Base-by-base conservation (phyloP, 805 yeast species). In the Spathaspora sp. region DNA sequence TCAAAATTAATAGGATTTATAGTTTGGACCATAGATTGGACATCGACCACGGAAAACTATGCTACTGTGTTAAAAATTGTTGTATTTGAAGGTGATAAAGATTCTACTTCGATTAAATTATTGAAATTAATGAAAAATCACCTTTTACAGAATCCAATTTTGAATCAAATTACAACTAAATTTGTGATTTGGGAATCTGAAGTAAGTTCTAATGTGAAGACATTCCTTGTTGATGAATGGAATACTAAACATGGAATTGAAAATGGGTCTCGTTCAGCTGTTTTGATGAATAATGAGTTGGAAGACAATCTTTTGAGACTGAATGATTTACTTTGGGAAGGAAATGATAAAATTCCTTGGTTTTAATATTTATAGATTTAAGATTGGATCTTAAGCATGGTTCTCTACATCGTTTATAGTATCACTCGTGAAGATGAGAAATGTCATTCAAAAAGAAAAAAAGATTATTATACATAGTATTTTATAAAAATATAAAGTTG, bases 321-420 rank as follows among this genome's bases (percentile, higher is more conserved):
- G 5, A 71, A 72, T 2, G 54, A 64, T 1, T 50, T 72, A 19
- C 55, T 72, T 10, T 74, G 79, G 79, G 78, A 70, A 51, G 67
- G 67, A 46, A 74, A 74, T 55, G 69, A 62, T 49, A 74, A 74
- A 56, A 57, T 74, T 40, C 70, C 77, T 9, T 74, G 79, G 79
- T 73, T 73, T 54, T 74, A 57, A 53, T 32, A n/a, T 35, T 35
- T 35, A 35, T 35, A n/a, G 16, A 35, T n/a, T 35, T 11, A 35
- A 35, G 40, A 14, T 14, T 16, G 7, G 26, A 23, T 23, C 26
- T 23, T 6, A 23, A 23, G 26, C 26, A 23, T 23, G 26, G 6
- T 23, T 23, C 26, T 23, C 26, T 23, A 23, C 26, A 23, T 4
- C 26, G 26, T 23, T 23, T 23, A 23, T 23, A 23, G 6, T 23